A percentile compares a stretch with the other conserved stretches of the same genome.
phyloP scores from a whole-genome alignment of 805 yeast genomes.

The Hanseniaspora guilliermondii region DNA sequence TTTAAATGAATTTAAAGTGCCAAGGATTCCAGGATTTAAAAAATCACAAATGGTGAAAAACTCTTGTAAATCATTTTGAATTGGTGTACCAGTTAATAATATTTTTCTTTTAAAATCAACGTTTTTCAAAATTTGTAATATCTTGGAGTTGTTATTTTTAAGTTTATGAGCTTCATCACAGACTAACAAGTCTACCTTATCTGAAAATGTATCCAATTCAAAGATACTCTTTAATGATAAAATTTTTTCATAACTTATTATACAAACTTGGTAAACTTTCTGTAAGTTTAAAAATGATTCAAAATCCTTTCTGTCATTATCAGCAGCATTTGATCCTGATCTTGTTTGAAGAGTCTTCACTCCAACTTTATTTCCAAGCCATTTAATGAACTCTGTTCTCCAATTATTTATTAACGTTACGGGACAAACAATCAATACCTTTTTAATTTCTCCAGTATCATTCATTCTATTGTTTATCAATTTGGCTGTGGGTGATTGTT shows the following conservation, averaged over 20 bases:
- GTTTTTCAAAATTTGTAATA: constrained; percentile 47
- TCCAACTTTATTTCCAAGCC: constrained; percentile 66
- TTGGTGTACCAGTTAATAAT: constrained; percentile 78
- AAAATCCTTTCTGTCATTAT: constrained; percentile 46
- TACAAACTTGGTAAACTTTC: constrained; percentile 65
- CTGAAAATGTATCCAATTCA: constrained; percentile 25
- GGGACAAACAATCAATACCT: constrained; percentile 76
- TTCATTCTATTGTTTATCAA: constrained; percentile 21
- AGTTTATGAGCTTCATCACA: constrained; percentile 95
- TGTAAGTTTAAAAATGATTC: constrained; percentile 47
- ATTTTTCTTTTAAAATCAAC: constrained; percentile 47
- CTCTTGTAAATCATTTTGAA: constrained; percentile 81
- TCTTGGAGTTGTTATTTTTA: constrained; percentile 62
- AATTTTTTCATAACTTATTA: constrained; percentile 80
- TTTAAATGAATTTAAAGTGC: constrained; percentile 47
- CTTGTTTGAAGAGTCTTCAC: constrained; percentile 45
- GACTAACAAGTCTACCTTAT: constrained; percentile 59
- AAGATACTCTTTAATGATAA: constrained; percentile 25
- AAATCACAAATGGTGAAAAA: constrained; percentile 72
- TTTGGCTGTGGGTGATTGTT: constrained; percentile 42
- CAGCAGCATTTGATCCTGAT: constrained; percentile 28
- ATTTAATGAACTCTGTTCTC: constrained; percentile 76
- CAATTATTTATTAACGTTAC: constrained; percentile 81
- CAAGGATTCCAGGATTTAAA: constrained; percentile 72
- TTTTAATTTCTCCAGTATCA: constrained; percentile 32